Conservation (phyloP, 331 rosid species). For the Quercus lobata region DNA sequence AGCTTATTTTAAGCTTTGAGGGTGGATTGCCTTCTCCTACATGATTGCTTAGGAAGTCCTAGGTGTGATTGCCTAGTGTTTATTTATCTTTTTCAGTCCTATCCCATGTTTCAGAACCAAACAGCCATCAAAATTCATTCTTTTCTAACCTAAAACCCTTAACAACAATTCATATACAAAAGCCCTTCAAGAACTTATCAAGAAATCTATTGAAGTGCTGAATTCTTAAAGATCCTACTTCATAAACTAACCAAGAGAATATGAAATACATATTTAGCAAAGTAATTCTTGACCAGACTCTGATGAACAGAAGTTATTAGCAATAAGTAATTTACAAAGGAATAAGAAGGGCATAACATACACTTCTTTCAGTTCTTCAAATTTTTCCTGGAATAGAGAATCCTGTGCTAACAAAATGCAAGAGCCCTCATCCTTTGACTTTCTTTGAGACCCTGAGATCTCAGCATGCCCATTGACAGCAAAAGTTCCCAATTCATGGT, state of each 20-base stretch:
- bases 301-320: neutral
- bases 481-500: conserved; percentile 39
- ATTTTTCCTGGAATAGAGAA: conserved; percentile 52
- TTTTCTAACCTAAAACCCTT: no score
- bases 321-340: neutral
- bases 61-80: no score
- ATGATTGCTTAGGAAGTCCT: no score
- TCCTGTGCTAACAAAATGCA: conserved; percentile 64
- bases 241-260: neutral
- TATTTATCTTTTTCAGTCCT: no score
- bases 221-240: no score
- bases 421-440: conserved; percentile 21
- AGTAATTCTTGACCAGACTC: neutral
- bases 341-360: conserved; percentile 34
- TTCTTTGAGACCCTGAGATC: conserved; percentile 58
- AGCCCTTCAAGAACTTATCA: no score
- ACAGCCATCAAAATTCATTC: no score
- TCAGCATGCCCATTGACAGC: conserved; percentile 23
- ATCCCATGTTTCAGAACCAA: no score
- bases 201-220: no score
- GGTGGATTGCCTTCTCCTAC: no score
- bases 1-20: no score
- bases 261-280: neutral
- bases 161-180: no score
- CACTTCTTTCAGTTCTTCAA: conserved; percentile 68